A percentile compares a stretch with the other conserved stretches of the same genome.
phyloP scores from a whole-genome alignment of 495 filamentous ascomycete species.

The Penicillium cataractarum region DNA sequence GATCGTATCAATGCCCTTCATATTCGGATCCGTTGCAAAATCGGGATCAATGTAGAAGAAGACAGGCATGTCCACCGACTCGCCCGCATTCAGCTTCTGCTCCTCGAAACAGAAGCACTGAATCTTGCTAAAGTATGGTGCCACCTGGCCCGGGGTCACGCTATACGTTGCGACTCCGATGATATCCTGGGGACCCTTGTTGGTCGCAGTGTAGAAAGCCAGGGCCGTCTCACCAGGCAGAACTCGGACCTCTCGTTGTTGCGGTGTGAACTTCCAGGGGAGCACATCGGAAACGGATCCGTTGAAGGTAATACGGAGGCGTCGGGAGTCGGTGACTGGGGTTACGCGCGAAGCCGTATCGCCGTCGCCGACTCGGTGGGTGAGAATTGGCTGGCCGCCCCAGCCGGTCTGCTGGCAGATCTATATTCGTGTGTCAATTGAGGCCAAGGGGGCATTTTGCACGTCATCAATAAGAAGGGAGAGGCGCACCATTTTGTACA shows the following conservation, averaged over 20 bases:
- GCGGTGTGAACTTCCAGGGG: constrained; percentile 95
- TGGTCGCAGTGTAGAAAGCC: constrained; percentile 97
- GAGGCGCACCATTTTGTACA: constrained; percentile 88
- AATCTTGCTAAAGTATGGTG: constrained; percentile 98
- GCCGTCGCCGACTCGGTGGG: constrained; percentile 64
- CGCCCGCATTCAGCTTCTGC: constrained; percentile 89
- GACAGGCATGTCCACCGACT: constrained; percentile 99
- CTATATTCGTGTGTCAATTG: constrained; percentile 42
- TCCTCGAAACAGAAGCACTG: constrained; percentile 99
- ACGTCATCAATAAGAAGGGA: not conserved
- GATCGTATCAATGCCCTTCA: constrained; percentile 92
- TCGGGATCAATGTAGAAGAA: constrained; percentile 99
- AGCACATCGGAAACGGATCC: constrained; percentile 92
- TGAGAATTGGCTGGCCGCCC: constrained; percentile 89
- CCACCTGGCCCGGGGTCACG: constrained; percentile 93
- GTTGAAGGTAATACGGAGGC: constrained; percentile 94
- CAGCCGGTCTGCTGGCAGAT: constrained; percentile 97
- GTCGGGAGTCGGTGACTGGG: constrained; percentile 78
- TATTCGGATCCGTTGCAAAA: constrained; percentile 85
- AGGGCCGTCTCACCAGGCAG: constrained; percentile 95
- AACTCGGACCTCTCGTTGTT: constrained; percentile 95
- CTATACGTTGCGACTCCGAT: constrained; percentile 98
- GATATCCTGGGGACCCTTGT: constrained; percentile 84
- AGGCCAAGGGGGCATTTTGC: not conserved
- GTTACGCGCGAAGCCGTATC: constrained; percentile 74